Evolutionary conservation across 306 rosid species (phyloP).

Genomic region (Acacia crassicarpa): DNA sequence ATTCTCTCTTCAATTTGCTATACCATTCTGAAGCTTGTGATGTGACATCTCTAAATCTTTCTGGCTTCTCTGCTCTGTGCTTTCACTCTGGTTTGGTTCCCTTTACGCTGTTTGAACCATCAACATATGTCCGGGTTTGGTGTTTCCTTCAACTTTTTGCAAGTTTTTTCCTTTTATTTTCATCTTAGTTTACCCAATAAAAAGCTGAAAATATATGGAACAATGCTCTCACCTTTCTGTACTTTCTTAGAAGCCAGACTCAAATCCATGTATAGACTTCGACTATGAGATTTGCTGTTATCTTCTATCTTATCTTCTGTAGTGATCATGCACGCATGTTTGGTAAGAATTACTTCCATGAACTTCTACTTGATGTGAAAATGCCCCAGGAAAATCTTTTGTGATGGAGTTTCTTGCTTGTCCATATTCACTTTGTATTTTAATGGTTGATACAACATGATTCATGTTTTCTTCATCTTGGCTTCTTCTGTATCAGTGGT

Average conservation of each 20-base stretch:
- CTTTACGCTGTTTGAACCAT: not conserved
- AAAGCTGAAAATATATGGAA: not conserved
- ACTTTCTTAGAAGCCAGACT: not conserved
- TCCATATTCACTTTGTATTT: not conserved
- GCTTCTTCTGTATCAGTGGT: not conserved
- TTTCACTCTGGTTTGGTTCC: not conserved
- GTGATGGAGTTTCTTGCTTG: not conserved
- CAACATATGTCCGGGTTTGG: not conserved
- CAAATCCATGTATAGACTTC: not conserved
- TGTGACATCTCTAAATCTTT: not conserved
- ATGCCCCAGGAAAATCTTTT: not conserved
- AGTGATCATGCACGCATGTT: not conserved
- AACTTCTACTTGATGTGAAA: not conserved
- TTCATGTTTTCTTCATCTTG: constrained; percentile 25
- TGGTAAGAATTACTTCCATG: not conserved
- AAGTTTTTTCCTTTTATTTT: not conserved
- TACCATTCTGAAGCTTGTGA: not conserved
- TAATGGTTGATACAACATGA: constrained; percentile 10
- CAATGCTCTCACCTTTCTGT: not conserved
- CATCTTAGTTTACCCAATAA: not conserved
- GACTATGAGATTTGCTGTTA: not conserved
- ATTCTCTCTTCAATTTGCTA: not conserved
- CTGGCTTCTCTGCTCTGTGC: not conserved
- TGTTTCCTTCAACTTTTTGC: not conserved
- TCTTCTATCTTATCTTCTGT: not conserved